These are phyloP conservation scores for Acer negundo DNA, from an alignment of 345 rosid species.

Conservation along the genomic window DNA sequence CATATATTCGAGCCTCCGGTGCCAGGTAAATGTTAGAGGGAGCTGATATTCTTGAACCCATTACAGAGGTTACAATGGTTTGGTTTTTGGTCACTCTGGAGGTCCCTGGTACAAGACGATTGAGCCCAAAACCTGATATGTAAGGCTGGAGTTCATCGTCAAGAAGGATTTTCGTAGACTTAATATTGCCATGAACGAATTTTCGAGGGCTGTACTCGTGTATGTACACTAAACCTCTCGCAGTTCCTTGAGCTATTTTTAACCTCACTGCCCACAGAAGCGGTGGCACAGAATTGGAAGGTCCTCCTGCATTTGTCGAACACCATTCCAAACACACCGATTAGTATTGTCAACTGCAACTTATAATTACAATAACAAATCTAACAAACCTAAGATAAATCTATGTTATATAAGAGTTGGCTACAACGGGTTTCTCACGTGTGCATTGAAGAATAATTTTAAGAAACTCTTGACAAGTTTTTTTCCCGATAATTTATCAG, in stretches of 20 bases:
- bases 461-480: no score
- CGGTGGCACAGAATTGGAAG: constrained; percentile 43
- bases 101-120: constrained; percentile 52
- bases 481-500: not conserved
- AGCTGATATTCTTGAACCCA: constrained; percentile 49
- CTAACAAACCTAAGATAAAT: no score
- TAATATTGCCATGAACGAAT: constrained; percentile 76
- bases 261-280: constrained; percentile 80
- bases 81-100: constrained; percentile 44
- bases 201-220: constrained; percentile 80
- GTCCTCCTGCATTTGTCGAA: constrained; percentile 48
- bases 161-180: constrained; percentile 82
- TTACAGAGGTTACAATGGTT: constrained; percentile 37
- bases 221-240: constrained; percentile 79
- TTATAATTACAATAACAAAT: not conserved
- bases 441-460: not conserved
- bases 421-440: not conserved
- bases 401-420: not conserved
- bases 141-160: constrained; percentile 80
- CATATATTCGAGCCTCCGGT: constrained; percentile 71
- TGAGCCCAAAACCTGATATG: constrained; percentile 77
- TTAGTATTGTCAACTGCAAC: not conserved
- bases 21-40: constrained; percentile 62
- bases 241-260: constrained; percentile 84
- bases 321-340: no score